Evolutionary conservation across 495 filamentous ascomycete species (phyloP), one percentile per base, ranked within the genome.

Genomic region (Penicillium desertorum): DNA sequence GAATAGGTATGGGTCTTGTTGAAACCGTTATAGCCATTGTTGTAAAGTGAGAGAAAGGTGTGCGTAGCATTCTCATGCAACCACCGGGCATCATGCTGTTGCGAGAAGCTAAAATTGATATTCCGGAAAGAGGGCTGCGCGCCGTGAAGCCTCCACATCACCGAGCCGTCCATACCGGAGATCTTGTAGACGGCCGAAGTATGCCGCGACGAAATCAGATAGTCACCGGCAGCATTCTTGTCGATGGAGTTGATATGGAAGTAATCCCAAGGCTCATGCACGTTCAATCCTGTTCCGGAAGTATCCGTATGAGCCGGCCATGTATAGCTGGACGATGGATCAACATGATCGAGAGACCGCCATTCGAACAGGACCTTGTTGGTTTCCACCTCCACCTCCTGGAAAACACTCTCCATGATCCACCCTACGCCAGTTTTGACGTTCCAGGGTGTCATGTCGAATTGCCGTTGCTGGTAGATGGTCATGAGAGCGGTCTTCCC

Each of bases 221-320:
- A 86, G 66, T 84, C 79, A 6, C 83, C 82, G 4, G 78, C 76
- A 0, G 44, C 43, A 62, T 83, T 78, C 65, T 84, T 85, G 61
- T 86, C 83, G 50, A 87, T 73, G 19, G 81, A 83, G 66, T 86
- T 85, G 69, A 87, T 82, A 66, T 85, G 83, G 71, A 86, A 86
- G 65, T 82, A 86, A 65, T 87, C 82, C 79, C 80, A 86, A 4
- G 83, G 78, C 57, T 79, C 65, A 54, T 62, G 64, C 42, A 73
- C 66, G 44, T 71, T 61, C 63, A 78, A 61, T 47, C 74, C 74
- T 22, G 76, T 72, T 32, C 78, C 72, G 58, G 72, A 76, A 50
- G 76, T 76, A 68, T 81, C 79, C 4, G 77, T 80, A 27, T 74
- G 68, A 22, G 64, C 56, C 43, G 76, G 74, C 60, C 65, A 76